A percentile compares a stretch with the other conserved stretches of the same genome.
Conservation (phyloP, 2,329 filamentous ascomycete species). For the Lasiodiplodia theobromae region DNA sequence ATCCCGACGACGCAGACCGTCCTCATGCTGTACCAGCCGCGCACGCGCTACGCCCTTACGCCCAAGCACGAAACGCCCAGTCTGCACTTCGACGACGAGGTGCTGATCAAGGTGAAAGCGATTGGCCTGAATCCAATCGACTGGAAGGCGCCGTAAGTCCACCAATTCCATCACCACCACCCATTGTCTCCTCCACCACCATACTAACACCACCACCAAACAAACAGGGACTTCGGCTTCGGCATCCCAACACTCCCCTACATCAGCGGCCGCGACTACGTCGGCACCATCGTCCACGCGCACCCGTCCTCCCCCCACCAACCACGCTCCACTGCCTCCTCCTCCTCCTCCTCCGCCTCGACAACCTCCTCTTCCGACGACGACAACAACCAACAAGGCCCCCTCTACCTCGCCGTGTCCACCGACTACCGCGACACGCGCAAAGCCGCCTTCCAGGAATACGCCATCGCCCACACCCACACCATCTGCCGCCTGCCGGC, state of each 20-base stretch:
- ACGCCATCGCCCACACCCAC: constrained; percentile 68
- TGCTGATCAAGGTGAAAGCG: constrained; percentile 68
- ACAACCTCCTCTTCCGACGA: not conserved
- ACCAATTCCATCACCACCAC: not conserved
- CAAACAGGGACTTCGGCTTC: constrained; percentile 70
- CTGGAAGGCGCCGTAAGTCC: constrained; percentile 73
- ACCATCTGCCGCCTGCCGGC: constrained; percentile 69
- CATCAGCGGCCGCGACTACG: constrained; percentile 73
- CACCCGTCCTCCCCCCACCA: constrained; percentile 38
- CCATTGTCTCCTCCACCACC: not conserved
- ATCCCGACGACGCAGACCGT: constrained; percentile 23
- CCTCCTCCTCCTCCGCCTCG: not conserved
- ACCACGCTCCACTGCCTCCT: constrained; percentile 35
- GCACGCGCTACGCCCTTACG: constrained; percentile 20
- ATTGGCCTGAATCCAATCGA: constrained; percentile 80
- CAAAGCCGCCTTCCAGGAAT: constrained; percentile 76
- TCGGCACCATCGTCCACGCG: constrained; percentile 65
- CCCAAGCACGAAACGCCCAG: constrained; percentile 15
- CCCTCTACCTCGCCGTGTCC: constrained; percentile 65
- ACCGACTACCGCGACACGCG: constrained; percentile 77
- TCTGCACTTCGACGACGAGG: constrained; percentile 49
- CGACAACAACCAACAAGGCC: not conserved
- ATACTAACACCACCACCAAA: not conserved
- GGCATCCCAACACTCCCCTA: constrained; percentile 72
- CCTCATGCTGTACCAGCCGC: constrained; percentile 22